phyloP scores from a whole-genome alignment of 2,329 filamentous ascomycete species.

The Paramyrothecium roridum region DNA sequence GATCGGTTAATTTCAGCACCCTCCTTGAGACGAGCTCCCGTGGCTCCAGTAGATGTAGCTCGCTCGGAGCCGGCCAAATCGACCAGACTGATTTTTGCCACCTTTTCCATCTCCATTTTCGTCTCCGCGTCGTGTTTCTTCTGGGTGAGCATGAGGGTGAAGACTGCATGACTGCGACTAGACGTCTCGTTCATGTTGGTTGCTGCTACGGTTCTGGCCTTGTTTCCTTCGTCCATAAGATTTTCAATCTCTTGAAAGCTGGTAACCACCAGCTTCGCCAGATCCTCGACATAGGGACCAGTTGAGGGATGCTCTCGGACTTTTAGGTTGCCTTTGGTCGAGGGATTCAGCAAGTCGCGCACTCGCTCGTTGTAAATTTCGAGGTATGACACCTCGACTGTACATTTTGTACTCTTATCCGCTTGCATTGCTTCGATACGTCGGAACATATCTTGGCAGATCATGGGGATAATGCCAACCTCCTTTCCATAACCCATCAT shows the following conservation, averaged over 20 bases:
- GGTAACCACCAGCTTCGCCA: constrained; percentile 90
- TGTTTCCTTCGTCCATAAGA: constrained; percentile 99
- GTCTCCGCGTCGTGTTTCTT: constrained; percentile 89
- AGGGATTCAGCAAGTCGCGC: constrained; percentile 89
- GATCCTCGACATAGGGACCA: constrained; percentile 95
- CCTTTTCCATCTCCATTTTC: constrained; percentile 96
- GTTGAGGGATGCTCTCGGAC: constrained; percentile 97
- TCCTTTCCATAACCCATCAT: constrained; percentile 99
- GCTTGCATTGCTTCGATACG: constrained; percentile 69
- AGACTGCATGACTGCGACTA: constrained; percentile 96
- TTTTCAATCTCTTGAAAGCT: constrained; percentile 96
- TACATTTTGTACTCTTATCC: constrained; percentile 79
- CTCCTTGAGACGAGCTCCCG: constrained; percentile 91
- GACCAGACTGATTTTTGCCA: constrained; percentile 95
- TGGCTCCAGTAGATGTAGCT: constrained; percentile 95
- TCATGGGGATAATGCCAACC: constrained; percentile 90
- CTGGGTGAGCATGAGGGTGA: constrained; percentile 92
- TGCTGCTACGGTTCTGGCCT: constrained; percentile 93
- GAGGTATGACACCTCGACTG: constrained; percentile 95
- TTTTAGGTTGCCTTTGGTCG: constrained; percentile 93
- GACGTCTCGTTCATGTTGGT: constrained; percentile 99
- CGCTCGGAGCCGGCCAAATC: constrained; percentile 97
- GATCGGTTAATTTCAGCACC: constrained; percentile 98
- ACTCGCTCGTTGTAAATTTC: constrained; percentile 99
- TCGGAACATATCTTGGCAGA: constrained; percentile 97